Conservation (phyloP, 2,329 filamentous ascomycete genomes). For the Neonectria coccinea region DNA sequence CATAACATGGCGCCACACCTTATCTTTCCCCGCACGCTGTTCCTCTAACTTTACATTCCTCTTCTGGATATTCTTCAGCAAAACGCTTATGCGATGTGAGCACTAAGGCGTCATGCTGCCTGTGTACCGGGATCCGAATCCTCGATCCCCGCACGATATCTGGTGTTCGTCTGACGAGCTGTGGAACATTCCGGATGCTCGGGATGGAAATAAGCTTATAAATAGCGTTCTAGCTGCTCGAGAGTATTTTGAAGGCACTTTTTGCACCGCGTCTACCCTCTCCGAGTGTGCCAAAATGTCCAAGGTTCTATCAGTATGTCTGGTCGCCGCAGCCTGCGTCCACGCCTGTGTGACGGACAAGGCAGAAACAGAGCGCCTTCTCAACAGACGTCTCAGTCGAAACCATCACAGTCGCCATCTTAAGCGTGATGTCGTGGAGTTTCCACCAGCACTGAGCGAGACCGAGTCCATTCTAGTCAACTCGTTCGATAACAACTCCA, state of each 20-base stretch:
- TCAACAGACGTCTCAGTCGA: conserved; percentile 12
- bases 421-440: conserved; percentile 27
- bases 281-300: conserved; percentile 16
- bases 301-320: conserved; percentile 21
- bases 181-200: neutral
- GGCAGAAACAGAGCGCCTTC: conserved; percentile 24
- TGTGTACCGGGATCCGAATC: conserved; percentile 1
- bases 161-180: conserved; percentile 2
- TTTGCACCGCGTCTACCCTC: neutral
- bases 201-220: neutral
- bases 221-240: neutral
- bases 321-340: conserved; percentile 33
- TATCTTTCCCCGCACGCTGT: conserved; percentile 26
- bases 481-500: conserved; percentile 35
- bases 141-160: conserved; percentile 20
- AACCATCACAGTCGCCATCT: conserved; percentile 13
- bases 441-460: conserved; percentile 14
- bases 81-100: neutral
- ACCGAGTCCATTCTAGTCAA: conserved; percentile 29
- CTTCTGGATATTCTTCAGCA: conserved; percentile 22
- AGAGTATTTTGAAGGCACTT: neutral
- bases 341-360: conserved; percentile 34
- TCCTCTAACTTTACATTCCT: conserved; percentile 28
- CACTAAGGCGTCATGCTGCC: neutral
- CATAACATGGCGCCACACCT: conserved; percentile 31